Evolutionary conservation across 306 rosid species (phyloP), one percentile per base, ranked within the genome.

Genomic region (Glycine tomentella): DNA sequence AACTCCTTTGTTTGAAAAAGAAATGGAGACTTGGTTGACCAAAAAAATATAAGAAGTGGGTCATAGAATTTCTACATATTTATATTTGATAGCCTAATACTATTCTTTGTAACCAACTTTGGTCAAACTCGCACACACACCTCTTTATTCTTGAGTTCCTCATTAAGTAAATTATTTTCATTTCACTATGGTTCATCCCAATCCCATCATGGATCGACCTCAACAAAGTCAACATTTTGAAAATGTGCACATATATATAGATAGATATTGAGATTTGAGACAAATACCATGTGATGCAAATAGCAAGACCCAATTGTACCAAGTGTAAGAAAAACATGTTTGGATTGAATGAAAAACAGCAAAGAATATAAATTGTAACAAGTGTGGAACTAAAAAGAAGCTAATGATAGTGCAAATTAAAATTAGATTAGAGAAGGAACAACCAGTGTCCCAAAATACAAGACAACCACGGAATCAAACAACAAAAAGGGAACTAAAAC

Each of bases 401-500:
- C 58, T 40, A 72, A 46, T 46, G 16, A 17, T 40, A 6, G 74
- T 69, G 80, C 80, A 57, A 84, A 69, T n/a, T 58, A 59, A 55
- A 74, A 77, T 62, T 81, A 15, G 83, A 77, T 80, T 75, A 82
- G 83, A 56, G 55, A 64, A 81, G 45, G 55, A 76, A 82, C 77
- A 72, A 46, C 7, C 15, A 78, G 75, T 56, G 68, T 76, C 50
- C 64, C 72, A 9, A 67, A 74, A 79, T 70, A 80, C 80, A 69
- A 59, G 51, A 57, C 69, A 48, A 51, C 38, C 5, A 64, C 55
- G 46, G 58, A n/a, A 85, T 62, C 75, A 72, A 65, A 50, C 56
- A 79, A 66, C 38, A 74, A 38, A n/a, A 14, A 31, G 49, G 88
- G 96, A 79, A 81, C 93, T 87, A 94, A 94, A 94, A 86, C 87